Conservation (phyloP, 83 land plant genomes). For the Thuja plicata region DNA sequence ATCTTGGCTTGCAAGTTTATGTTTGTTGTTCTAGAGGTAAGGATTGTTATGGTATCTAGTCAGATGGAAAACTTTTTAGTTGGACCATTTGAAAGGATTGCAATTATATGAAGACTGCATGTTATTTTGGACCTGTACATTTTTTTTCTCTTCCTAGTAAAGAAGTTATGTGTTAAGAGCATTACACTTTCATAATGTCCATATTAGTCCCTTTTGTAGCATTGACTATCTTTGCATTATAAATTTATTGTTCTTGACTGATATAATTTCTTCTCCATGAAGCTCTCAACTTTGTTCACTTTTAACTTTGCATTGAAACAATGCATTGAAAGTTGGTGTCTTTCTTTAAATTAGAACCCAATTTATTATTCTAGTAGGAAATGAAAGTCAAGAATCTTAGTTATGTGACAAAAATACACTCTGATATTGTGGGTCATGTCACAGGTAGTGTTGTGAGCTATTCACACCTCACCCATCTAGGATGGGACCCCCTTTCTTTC, state of each 20-base stretch:
- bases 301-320: no score
- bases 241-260: no score
- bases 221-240: no score
- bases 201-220: no score
- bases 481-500: no score
- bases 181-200: no score
- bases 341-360: no score
- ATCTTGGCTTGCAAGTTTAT: slow-evolving; percentile 76
- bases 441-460: not conserved
- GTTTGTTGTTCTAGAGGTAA: slow-evolving; percentile 70
- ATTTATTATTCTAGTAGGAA: not conserved
- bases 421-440: not conserved
- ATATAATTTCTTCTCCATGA: no score
- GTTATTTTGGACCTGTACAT: not conserved
- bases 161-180: not conserved
- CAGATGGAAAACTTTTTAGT: not conserved
- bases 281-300: no score
- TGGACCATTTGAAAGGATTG: not conserved
- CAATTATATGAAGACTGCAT: not conserved
- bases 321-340: no score
- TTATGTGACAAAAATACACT: not conserved
- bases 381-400: not conserved
- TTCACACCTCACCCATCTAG: no score
- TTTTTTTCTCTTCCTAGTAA: not conserved
- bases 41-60: not conserved